Base-by-base conservation (phyloP, 345 rosid species). In the Garcia nutans region DNA sequence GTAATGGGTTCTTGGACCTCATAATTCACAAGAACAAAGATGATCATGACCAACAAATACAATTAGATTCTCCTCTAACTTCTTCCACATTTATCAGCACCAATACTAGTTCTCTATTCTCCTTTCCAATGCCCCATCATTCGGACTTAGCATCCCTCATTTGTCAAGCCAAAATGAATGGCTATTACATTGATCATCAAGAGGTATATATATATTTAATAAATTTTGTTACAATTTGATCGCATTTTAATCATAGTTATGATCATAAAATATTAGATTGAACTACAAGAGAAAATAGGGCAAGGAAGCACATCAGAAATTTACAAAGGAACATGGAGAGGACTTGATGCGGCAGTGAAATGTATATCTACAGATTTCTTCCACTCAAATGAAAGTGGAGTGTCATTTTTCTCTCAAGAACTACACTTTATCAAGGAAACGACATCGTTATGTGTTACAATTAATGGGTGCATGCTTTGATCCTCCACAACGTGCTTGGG, bases 261-360 rank as follows among this genome's bases (percentile, higher is more conserved):
- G 41, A 37, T 37, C 5, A 37, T 37, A 37, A 37, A 37, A 37
- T 2, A 52, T n/a, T 73, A 87, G 91, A 81, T 87, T 16, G 83
- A 83, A 37, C 44, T 88, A 52, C 75, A 71, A 52, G 89, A 83
- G 71, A 78, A 82, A 65, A 81, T 87, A 55, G 94, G 80, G 0
- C 73, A 74, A 64, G 94, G 94, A 73, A 90, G 80, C 74, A 88
- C 92, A 0, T 88, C 92, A 2, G 84, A 84, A 26, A 87, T 90
- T 6, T 83, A 84, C 72, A 81, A 67, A 70, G 92, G 85, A 10
- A 71, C 68, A 10, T 88, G 94, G 90, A 60, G 90, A 79, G 90
- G 94, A 44, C 42, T 82, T 15, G 88, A 88, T 15, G 92, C 87
- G n/a, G 92, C 89, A 0, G 89, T 90, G 62, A 90, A 90, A 74